phyloP scores from a whole-genome alignment of 2,329 filamentous ascomycete genomes.

The Didymella glomerata region DNA sequence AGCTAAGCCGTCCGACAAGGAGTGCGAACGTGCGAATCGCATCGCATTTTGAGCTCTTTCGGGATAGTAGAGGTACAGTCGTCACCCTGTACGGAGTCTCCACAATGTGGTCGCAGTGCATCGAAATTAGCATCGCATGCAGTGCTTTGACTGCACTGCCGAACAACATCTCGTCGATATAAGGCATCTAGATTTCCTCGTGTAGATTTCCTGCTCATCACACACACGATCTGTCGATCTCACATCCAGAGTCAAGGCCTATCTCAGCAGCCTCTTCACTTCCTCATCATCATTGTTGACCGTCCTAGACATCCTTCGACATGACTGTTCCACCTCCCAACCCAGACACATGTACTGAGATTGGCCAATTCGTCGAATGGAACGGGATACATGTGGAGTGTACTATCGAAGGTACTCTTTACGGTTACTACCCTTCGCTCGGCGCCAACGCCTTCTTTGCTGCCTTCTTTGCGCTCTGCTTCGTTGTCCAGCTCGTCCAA shows the following conservation, averaged over 20 bases:
- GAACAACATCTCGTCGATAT: slow-evolving; percentile 25
- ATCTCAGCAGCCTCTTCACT: background rate
- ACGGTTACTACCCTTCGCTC: slow-evolving; percentile 63
- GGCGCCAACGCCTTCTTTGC: slow-evolving; percentile 63
- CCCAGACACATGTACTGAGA: slow-evolving; percentile 27
- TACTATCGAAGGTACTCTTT: slow-evolving; percentile 58
- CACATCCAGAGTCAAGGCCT: background rate
- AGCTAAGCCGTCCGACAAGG: slow-evolving; percentile 8
- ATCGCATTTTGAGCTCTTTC: slow-evolving; percentile 16
- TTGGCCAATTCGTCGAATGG: slow-evolving; percentile 22
- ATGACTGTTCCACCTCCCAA: slow-evolving; percentile 36
- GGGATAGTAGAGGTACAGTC: slow-evolving; percentile 5
- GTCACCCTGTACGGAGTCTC: slow-evolving; percentile 9
- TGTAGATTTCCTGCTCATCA: slow-evolving; percentile 1
- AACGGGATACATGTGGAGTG: slow-evolving; percentile 39
- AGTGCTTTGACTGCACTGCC: slow-evolving; percentile 5
- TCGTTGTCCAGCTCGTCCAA: slow-evolving; percentile 59
- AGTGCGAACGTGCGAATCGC: slow-evolving; percentile 8
- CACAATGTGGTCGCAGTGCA: slow-evolving; percentile 9
- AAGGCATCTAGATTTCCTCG: slow-evolving; percentile 21
- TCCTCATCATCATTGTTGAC: background rate
- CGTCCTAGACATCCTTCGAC: slow-evolving; percentile 1
- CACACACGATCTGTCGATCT: slow-evolving; percentile 2
- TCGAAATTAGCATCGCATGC: slow-evolving; percentile 1
- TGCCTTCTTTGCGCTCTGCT: slow-evolving; percentile 60